Percentiles rank a stretch among this genome's conserved stretches.
phyloP scores from a whole-genome alignment of 371 early-diverging fungal genomes.

The Rhizopus sp. region DNA sequence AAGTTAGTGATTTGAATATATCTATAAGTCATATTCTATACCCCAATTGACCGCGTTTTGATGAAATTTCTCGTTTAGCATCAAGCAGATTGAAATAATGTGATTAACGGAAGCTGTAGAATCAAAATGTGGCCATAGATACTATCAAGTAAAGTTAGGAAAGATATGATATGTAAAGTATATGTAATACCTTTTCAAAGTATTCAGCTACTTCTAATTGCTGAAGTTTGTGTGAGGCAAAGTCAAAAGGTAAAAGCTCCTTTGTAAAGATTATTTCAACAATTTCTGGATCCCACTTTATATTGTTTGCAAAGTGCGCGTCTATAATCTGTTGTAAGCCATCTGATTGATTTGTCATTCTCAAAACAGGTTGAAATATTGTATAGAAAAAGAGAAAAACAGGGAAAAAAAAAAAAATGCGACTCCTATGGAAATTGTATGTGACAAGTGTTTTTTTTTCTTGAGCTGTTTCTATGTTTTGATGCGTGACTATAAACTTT shows the following conservation, averaged over 20 bases:
- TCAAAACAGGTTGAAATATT: too few relatives aligned
- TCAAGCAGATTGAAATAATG: conserved; percentile 75
- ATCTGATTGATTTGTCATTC: too few relatives aligned
- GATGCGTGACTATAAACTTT: too few relatives aligned
- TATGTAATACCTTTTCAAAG: conserved; percentile 68
- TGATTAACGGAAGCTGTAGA: conserved; percentile 54
- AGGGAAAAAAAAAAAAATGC: too few relatives aligned
- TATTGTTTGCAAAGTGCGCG: conserved; percentile 35
- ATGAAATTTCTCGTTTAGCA: conserved; percentile 86
- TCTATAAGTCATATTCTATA: conserved; percentile 18
- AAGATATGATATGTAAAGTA: background rate
- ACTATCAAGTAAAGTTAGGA: conserved; percentile 35
- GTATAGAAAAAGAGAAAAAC: too few relatives aligned
- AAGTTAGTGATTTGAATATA: background rate
- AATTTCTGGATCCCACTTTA: conserved; percentile 53
- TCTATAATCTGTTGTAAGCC: conserved; percentile 34
- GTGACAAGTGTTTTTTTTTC: too few relatives aligned
- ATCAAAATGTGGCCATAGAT: conserved; percentile 78
- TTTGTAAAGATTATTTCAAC: conserved; percentile 62
- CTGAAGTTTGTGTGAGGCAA: conserved; percentile 56
- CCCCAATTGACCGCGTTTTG: conserved; percentile 66
- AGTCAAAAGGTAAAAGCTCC: conserved; percentile 58
- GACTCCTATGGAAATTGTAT: too few relatives aligned
- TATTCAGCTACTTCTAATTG: conserved; percentile 78
- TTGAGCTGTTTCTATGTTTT: too few relatives aligned